These are phyloP conservation scores for Sporobolus alterniflorus DNA, from an alignment of 202 grass and related monocot genomes.

Conservation along the genomic window DNA sequence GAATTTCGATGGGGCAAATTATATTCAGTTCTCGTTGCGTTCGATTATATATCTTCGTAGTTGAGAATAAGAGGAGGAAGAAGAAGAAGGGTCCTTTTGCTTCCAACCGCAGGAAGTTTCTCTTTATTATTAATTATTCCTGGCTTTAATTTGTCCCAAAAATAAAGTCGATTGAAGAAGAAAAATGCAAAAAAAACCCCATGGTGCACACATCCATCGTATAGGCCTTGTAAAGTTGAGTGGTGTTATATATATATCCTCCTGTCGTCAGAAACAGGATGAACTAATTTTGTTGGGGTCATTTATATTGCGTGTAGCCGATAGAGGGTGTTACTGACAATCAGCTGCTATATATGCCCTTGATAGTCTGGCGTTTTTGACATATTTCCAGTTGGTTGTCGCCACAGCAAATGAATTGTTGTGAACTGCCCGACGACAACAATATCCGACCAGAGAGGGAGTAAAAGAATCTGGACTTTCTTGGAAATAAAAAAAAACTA, in stretches of 20 bases:
- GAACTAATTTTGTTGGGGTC: not conserved
- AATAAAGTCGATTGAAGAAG: not conserved
- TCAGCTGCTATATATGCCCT: not conserved
- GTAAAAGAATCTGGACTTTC: too few relatives aligned
- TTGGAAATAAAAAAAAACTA: too few relatives aligned
- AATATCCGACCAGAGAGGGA: too few relatives aligned
- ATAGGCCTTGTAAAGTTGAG: not conserved
- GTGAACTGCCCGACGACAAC: too few relatives aligned
- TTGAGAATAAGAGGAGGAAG: not conserved
- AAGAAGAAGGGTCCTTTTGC: not conserved
- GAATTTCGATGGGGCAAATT: not conserved
- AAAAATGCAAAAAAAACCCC: not conserved
- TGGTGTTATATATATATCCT: not conserved
- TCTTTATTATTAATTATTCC: not conserved
- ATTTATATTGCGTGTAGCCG: not conserved
- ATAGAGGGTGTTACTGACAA: not conserved
- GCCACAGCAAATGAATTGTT: too few relatives aligned
- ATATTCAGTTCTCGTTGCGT: not conserved
- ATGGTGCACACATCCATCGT: not conserved
- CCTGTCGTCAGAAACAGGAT: not conserved
- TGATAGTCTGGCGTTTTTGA: not conserved
- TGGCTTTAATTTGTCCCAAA: not conserved
- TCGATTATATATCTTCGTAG: not conserved
- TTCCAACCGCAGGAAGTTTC: not conserved
- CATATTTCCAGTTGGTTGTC: too few relatives aligned